Base-by-base conservation (phyloP, 148 eudicot species). In the Hydrangea macrophylla region DNA sequence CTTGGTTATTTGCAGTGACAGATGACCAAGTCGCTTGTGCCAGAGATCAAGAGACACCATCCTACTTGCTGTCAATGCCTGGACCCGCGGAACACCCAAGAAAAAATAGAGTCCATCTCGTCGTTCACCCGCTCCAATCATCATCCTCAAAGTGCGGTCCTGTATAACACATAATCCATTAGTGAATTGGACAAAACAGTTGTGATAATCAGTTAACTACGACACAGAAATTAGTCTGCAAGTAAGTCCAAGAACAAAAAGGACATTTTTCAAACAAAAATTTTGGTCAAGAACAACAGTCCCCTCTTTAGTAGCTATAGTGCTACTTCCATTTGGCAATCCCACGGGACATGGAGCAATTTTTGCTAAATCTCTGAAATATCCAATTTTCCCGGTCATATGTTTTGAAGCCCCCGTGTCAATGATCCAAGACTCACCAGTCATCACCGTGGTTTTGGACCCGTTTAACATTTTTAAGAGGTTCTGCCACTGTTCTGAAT, bases 141-240 rank as follows among this genome's bases (percentile, higher is more conserved):
- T n/a, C n/a, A n/a, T n/a, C n/a, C n/a, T n/a, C n/a, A n/a, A n/a
- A n/a, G n/a, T n/a, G n/a, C n/a, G n/a, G n/a, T n/a, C n/a, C n/a
- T n/a, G n/a, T n/a, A n/a, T n/a, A n/a, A 58, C 36, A 58, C 62
- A 58, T 33, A 58, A 58, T 7, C 11, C 9, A 1, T 58, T 58
- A 58, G 62, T 27, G 62, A 58, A 58, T 58, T 26, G 62, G 33
- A 58, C 35, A 24, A 58, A 58, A 58, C 8, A 58, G 12, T 28
- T 7, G 6, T 7, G 5, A 12, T 58, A 0, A 3, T 58, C 62
- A 24, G 33, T 27, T 9, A n/a, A n/a, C n/a, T n/a, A n/a, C n/a
- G n/a, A n/a, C n/a, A n/a, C n/a, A n/a, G n/a, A n/a, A n/a, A n/a
- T n/a, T n/a, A n/a, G n/a, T n/a, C n/a, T n/a, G n/a, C n/a, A n/a